A percentile compares a stretch with the other conserved stretches of the same genome.
Conservation (phyloP, 75 land plant species). For the Ceratopteris richardii region DNA sequence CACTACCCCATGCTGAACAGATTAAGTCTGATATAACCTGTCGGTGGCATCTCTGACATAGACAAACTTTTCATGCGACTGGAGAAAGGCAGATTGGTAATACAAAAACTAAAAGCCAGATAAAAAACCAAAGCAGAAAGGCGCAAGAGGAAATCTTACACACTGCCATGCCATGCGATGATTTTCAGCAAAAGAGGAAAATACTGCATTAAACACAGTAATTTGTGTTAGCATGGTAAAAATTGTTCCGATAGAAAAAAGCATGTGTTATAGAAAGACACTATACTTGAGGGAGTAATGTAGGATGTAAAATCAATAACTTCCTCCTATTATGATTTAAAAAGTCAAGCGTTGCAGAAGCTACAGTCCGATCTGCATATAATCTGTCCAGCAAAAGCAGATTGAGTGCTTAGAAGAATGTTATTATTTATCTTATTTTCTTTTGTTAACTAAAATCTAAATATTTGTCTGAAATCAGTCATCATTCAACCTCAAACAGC, state of each 20-base stretch:
- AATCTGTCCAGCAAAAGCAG: constrained; percentile 51
- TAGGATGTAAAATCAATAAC: constrained; percentile 59
- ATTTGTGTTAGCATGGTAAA: neutral
- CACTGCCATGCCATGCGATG: constrained; percentile 89
- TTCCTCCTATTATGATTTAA: constrained; percentile 63
- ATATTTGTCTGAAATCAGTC: no score
- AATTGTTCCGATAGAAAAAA: neutral
- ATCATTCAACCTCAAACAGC: no score
- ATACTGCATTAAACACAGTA: constrained; percentile 49
- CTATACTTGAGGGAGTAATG: constrained; percentile 72
- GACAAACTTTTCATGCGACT: no score
- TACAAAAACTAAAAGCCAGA: no score
- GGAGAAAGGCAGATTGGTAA: no score
- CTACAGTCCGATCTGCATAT: constrained; percentile 82
- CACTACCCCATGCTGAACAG: no score
- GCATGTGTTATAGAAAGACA: no score
- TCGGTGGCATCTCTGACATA: no score
- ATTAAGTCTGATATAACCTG: no score
- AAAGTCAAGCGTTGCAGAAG: constrained; percentile 68
- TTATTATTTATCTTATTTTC: no score
- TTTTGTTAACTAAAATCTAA: no score
- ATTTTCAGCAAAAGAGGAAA: constrained; percentile 86
- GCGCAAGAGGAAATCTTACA: constrained; percentile 30
- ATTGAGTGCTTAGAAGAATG: neutral
- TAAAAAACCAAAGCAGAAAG: no score